These are phyloP conservation scores for Cutaneotrichosporon dermatis DNA, from an alignment of 1,284 basidiomycete genomes.

Conservation along the genomic window DNA sequence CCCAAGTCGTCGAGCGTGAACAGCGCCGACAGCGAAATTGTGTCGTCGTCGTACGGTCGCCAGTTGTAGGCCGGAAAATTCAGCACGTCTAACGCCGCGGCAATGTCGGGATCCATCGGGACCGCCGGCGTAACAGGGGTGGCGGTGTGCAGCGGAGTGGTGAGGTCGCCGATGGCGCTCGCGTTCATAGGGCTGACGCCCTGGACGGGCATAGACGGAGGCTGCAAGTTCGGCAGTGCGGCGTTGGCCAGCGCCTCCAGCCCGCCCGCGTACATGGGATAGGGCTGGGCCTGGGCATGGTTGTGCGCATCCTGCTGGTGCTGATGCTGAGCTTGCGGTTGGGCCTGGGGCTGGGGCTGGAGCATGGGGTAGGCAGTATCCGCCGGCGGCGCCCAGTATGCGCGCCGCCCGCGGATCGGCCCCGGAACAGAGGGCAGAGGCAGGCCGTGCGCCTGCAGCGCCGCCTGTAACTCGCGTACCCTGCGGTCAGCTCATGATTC, in stretches of 20 bases:
- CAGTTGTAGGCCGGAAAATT: slow-evolving; percentile 5
- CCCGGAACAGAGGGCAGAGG: neutral
- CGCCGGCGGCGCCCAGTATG: neutral
- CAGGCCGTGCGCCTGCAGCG: slow-evolving; percentile 3
- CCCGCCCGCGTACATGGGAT: neutral
- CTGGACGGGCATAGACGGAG: no score
- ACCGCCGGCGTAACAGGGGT: neutral
- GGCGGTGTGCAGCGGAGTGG: neutral
- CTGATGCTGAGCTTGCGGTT: neutral
- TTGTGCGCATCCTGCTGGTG: no score
- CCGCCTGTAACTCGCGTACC: slow-evolving; percentile 2
- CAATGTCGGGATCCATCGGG: neutral
- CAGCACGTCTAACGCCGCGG: neutral
- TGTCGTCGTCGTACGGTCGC: slow-evolving; percentile 11
- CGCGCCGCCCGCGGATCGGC: neutral
- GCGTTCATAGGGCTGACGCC: neutral
- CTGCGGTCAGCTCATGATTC: slow-evolving; percentile 2
- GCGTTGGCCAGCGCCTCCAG: slow-evolving; percentile 2
- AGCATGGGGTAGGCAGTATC: neutral
- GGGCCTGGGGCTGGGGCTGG: neutral
- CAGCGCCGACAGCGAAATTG: slow-evolving; percentile 15
- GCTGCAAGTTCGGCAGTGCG: neutral
- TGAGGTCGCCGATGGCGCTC: slow-evolving; percentile 2
- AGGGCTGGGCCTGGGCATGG: neutral
- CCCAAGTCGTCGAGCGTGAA: slow-evolving; percentile 13